phyloP scores from a whole-genome alignment of 148 eudicot genomes.

The Rhododendron ovatum region DNA sequence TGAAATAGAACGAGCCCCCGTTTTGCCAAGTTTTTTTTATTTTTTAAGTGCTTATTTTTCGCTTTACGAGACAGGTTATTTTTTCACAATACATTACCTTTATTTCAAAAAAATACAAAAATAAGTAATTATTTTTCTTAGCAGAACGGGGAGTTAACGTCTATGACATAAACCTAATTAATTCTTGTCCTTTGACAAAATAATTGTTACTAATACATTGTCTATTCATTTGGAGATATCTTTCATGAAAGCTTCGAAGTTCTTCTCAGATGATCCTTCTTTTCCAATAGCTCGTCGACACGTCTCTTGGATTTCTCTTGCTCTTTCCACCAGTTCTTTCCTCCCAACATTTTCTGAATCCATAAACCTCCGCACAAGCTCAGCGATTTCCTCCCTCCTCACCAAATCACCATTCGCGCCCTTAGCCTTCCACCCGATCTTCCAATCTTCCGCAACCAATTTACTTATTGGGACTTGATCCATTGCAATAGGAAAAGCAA shows the following conservation, averaged over 20 bases:
- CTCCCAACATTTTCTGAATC: slow-evolving; percentile 26
- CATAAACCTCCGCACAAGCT: slow-evolving; percentile 31
- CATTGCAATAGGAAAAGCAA: slow-evolving; percentile 27
- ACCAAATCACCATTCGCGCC: slow-evolving; percentile 16
- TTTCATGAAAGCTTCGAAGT: slow-evolving; percentile 7
- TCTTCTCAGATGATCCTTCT: slow-evolving; percentile 18
- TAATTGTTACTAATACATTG: not conserved
- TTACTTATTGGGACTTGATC: slow-evolving; percentile 32
- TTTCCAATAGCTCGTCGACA: slow-evolving; percentile 18
- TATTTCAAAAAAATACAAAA: no score
- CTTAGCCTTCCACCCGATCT: slow-evolving; percentile 33
- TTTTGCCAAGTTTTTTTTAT: no score
- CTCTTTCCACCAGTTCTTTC: slow-evolving; percentile 16
- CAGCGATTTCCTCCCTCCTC: slow-evolving; percentile 18
- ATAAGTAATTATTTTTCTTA: no score
- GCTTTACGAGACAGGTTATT: no score
- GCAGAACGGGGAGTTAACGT: no score
- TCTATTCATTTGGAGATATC: not conserved
- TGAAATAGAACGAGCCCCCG: no score
- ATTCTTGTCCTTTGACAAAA: not conserved
- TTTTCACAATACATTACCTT: no score
- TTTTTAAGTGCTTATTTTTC: no score
- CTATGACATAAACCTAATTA: not conserved
- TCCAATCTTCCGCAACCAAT: slow-evolving; percentile 36
- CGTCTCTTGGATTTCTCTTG: not conserved